Conservation (phyloP, 768 basidiomycete species). For the Suillus subluteus region DNA sequence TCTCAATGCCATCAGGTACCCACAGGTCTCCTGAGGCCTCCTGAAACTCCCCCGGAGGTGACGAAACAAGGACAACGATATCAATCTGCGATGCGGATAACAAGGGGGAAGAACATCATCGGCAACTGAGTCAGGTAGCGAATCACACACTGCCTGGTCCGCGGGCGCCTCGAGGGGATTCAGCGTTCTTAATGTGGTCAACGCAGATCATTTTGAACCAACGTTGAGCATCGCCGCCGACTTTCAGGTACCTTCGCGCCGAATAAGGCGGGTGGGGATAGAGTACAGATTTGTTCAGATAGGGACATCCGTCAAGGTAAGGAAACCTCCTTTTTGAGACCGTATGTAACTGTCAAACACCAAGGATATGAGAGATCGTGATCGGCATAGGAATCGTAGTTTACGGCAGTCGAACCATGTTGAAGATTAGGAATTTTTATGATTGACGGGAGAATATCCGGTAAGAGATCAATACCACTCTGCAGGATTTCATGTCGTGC, state of each 20-base stretch:
- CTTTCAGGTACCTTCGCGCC: constrained; percentile 7
- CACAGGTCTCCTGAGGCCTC: not conserved
- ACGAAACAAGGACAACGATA: not conserved
- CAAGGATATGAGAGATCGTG: not conserved
- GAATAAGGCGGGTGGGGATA: constrained; percentile 10
- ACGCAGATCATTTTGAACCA: not conserved
- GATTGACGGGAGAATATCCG: constrained; percentile 2
- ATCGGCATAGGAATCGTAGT: constrained; percentile 2
- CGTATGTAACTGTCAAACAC: not conserved
- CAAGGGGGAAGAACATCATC: not conserved
- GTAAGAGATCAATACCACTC: not conserved
- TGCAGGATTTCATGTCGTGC: not conserved
- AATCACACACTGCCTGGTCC: not conserved
- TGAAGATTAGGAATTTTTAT: not conserved
- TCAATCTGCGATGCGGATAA: not conserved
- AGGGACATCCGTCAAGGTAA: not conserved
- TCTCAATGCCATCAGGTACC: not conserved
- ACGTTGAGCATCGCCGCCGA: not conserved
- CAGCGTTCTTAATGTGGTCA: not conserved
- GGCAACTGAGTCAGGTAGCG: not conserved
- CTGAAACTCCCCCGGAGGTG: not conserved
- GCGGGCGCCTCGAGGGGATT: constrained; percentile 2
- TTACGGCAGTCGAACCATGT: constrained; percentile 6
- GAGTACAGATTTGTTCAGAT: constrained; percentile 7
- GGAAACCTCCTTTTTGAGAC: not conserved